Percentiles rank a stretch among this genome's conserved stretches.
Evolutionary conservation across 1,284 basidiomycete genomes (phyloP).

Genomic region (Sparassis latifolia): DNA sequence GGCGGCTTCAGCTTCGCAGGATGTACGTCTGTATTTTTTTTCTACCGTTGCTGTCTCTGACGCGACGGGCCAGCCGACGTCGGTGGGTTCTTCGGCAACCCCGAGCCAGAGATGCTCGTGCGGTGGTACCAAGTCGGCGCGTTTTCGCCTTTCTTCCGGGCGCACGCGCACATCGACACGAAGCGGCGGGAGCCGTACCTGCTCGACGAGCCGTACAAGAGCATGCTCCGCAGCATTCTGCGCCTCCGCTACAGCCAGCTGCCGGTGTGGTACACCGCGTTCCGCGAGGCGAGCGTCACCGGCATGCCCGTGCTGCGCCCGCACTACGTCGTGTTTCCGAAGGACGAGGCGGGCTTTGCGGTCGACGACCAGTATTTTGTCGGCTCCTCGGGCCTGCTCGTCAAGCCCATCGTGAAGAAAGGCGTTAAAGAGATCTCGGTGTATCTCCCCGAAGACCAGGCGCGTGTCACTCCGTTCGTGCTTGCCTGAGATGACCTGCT

Average conservation of each 20-base stretch:
- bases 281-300: conserved; percentile 77
- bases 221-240: conserved; percentile 75
- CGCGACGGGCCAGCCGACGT: conserved; percentile 68
- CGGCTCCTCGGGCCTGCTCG: conserved; percentile 82
- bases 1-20: conserved; percentile 94
- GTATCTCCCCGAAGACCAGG: conserved; percentile 88
- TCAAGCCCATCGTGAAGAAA: conserved; percentile 85
- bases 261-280: conserved; percentile 95
- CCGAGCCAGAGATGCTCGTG: conserved; percentile 88
- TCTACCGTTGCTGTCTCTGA: not conserved
- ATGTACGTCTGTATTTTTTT: conserved; percentile 42
- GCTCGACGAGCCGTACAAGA: conserved; percentile 83
- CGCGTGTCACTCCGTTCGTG: conserved; percentile 20
- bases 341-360: conserved; percentile 78
- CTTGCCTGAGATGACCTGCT: not conserved
- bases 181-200: conserved; percentile 96
- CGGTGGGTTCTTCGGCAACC: conserved; percentile 98
- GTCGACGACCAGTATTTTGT: conserved; percentile 96
- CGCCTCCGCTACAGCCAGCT: conserved; percentile 85
- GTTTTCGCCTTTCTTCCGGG: conserved; percentile 97
- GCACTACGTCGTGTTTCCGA: conserved; percentile 90
- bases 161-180: conserved; percentile 97
- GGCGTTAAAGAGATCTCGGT: conserved; percentile 68
- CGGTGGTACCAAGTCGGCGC: conserved; percentile 97
- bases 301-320: conserved; percentile 85